phyloP scores from a whole-genome alignment of 768 basidiomycete species.

The Serpula lacrymans region DNA sequence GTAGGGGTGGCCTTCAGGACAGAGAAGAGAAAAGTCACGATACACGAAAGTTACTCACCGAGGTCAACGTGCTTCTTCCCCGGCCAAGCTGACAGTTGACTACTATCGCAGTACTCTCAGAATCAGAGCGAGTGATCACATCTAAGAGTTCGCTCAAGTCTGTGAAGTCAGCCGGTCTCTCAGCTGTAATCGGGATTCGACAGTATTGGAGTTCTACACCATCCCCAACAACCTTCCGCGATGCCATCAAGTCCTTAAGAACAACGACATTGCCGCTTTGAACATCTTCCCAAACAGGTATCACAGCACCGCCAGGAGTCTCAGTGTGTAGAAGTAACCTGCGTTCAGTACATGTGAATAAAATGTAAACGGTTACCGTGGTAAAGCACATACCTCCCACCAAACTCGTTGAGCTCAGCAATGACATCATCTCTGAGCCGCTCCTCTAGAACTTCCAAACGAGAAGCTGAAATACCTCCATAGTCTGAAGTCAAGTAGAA shows the following conservation, averaged over 20 bases:
- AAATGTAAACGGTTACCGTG: background rate
- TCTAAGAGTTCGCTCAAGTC: constrained; percentile 78
- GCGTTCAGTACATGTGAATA: background rate
- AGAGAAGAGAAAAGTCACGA: background rate
- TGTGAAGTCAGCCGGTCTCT: constrained; percentile 71
- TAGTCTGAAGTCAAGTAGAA: constrained; percentile 78
- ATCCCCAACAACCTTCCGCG: constrained; percentile 37
- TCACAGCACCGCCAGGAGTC: constrained; percentile 78
- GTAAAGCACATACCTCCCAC: constrained; percentile 59
- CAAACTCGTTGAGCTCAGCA: constrained; percentile 77
- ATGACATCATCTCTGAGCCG: constrained; percentile 86
- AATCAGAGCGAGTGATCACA: constrained; percentile 65
- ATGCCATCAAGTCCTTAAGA: constrained; percentile 84
- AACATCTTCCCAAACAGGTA: constrained; percentile 95
- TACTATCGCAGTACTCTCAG: constrained; percentile 75
- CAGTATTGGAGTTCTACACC: constrained; percentile 71
- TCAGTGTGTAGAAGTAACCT: constrained; percentile 91
- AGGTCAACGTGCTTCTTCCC: constrained; percentile 88
- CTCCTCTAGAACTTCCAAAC: constrained; percentile 89
- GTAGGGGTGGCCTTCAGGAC: background rate
- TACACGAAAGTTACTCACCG: constrained; percentile 43
- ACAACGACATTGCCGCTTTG: constrained; percentile 67
- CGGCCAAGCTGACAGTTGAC: constrained; percentile 95
- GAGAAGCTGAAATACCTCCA: constrained; percentile 88
- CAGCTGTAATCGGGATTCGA: constrained; percentile 92